Percentiles rank a stretch among this genome's conserved stretches.
phyloP scores from a whole-genome alignment of 768 basidiomycete genomes.

The Mycena alexandri region DNA sequence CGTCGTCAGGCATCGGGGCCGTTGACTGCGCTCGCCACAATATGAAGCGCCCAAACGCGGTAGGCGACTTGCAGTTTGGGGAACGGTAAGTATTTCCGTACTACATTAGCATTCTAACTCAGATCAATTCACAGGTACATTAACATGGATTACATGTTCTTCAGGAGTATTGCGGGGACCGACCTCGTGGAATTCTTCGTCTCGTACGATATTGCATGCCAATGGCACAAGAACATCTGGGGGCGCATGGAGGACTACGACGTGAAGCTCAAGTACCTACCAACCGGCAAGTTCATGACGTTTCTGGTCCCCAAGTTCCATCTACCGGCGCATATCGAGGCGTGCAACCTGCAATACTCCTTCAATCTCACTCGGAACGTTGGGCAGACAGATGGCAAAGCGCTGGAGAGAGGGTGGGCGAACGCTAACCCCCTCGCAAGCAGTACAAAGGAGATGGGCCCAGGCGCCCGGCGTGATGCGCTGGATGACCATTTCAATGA shows the following conservation, averaged over 20 bases:
- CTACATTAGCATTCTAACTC: too few species aligned
- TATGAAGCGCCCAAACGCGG: conserved; percentile 9
- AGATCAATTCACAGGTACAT: background rate
- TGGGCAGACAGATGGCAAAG: conserved; percentile 50
- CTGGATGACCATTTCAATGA: too few species aligned
- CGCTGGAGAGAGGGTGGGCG: conserved; percentile 46
- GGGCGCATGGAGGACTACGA: conserved; percentile 39
- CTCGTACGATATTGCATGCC: conserved; percentile 47
- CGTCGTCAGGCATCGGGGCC: conserved; percentile 32
- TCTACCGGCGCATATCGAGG: conserved; percentile 41
- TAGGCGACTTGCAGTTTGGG: background rate
- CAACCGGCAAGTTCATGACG: background rate
- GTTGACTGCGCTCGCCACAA: conserved; percentile 31
- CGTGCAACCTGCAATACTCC: conserved; percentile 45
- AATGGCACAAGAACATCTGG: conserved; percentile 28
- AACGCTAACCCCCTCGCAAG: conserved; percentile 46
- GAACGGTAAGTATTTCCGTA: too few species aligned
- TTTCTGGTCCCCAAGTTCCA: conserved; percentile 49
- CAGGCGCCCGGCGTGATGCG: conserved; percentile 20
- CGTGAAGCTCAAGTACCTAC: conserved; percentile 29
- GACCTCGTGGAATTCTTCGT: conserved; percentile 24
- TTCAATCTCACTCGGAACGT: conserved; percentile 41
- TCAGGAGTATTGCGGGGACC: conserved; percentile 27
- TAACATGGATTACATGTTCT: conserved; percentile 41
- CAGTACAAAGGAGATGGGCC: conserved; percentile 54